These are phyloP conservation scores for Nakazawaea ishiwadae DNA, from an alignment of 805 yeast species.

Conservation along the genomic window DNA sequence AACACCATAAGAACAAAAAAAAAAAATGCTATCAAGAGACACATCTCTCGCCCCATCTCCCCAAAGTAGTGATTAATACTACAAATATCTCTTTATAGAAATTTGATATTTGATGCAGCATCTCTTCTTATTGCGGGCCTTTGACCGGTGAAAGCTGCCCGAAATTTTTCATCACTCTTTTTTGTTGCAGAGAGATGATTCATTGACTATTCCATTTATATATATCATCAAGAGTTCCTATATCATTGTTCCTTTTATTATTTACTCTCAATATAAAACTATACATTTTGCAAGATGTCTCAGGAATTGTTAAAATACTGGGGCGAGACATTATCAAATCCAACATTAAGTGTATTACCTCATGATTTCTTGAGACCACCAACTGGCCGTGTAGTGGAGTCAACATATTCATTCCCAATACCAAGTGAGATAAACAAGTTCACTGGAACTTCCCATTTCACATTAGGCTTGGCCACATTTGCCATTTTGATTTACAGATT, in stretches of 20 bases:
- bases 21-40: no score
- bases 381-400: conserved; percentile 62
- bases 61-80: no score
- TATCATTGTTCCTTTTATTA: no score
- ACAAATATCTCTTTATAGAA: no score
- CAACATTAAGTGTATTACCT: conserved; percentile 85
- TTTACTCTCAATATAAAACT: no score
- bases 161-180: conserved; percentile 1
- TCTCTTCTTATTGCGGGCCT: not conserved
- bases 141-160: not conserved
- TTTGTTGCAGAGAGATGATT: not conserved
- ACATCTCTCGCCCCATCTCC: no score
- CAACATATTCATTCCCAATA: conserved; percentile 36
- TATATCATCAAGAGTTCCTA: not conserved
- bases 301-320: conserved; percentile 40
- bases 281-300: no score
- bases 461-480: conserved; percentile 58
- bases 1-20: not conserved
- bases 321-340: conserved; percentile 63
- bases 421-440: conserved; percentile 17
- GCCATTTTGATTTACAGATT: conserved; percentile 69
- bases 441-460: conserved; percentile 30
- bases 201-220: not conserved
- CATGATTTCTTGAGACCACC: conserved; percentile 81
- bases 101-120: conserved; percentile 3